Percentiles rank a stretch among this genome's conserved stretches.
Conservation (phyloP, 306 rosid genomes). For the Lathyrus tuberosus region DNA sequence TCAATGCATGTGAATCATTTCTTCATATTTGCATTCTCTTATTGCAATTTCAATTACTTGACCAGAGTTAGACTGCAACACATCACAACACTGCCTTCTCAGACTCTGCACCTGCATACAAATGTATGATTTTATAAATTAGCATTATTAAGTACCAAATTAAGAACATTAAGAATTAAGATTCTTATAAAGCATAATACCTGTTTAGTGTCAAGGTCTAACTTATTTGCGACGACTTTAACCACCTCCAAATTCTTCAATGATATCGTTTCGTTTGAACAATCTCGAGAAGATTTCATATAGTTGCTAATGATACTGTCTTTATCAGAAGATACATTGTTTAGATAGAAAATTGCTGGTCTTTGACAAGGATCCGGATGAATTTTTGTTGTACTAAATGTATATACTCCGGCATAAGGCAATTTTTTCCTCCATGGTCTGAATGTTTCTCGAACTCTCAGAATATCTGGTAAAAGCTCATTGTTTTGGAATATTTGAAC, state of each 20-base stretch:
- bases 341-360: slow-evolving; percentile 64
- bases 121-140: slow-evolving; percentile 22
- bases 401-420: slow-evolving; percentile 43
- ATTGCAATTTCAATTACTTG: slow-evolving; percentile 61
- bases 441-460: slow-evolving; percentile 60
- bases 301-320: slow-evolving; percentile 54
- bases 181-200: slow-evolving; percentile 37
- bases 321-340: slow-evolving; percentile 42
- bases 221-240: slow-evolving; percentile 62
- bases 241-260: slow-evolving; percentile 58
- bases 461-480: slow-evolving; percentile 51
- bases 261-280: slow-evolving; percentile 49
- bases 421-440: slow-evolving; percentile 49
- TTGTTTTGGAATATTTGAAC: slow-evolving; percentile 63
- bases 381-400: slow-evolving; percentile 46
- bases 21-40: slow-evolving; percentile 77
- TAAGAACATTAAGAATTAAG: background rate
- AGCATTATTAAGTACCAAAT: background rate
- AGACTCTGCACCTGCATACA: slow-evolving; percentile 63
- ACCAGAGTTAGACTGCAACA: slow-evolving; percentile 46
- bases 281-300: slow-evolving; percentile 51
- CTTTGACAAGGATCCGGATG: slow-evolving; percentile 62
- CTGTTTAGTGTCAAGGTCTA: slow-evolving; percentile 59
- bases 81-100: slow-evolving; percentile 84
- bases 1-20: slow-evolving; percentile 59